Conservation (phyloP, 768 basidiomycete species). For the Lentinula sp. region DNA sequence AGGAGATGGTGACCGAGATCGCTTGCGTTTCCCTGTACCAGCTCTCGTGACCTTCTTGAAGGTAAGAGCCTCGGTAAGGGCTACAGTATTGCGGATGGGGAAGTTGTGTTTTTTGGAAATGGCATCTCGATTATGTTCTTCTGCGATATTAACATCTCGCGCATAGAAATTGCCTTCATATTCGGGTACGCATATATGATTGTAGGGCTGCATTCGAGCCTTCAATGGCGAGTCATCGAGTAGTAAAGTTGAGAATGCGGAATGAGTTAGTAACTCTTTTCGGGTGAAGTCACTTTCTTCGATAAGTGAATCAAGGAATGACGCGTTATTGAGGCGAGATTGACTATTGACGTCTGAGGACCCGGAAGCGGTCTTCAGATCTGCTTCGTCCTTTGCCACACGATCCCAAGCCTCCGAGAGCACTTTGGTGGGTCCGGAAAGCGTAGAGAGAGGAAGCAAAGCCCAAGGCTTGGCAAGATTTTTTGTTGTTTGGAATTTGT, state of each 20-base stretch:
- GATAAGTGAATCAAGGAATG: not conserved
- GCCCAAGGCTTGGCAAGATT: conserved; percentile 69
- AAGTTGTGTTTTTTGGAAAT: not conserved
- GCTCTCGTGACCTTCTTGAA: not conserved
- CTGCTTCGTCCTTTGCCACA: not conserved
- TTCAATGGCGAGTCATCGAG: conserved; percentile 22
- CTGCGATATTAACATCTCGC: conserved; percentile 7
- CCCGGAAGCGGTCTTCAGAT: not conserved
- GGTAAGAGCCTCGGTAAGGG: not conserved
- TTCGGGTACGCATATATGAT: conserved; percentile 53
- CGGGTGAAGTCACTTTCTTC: not conserved
- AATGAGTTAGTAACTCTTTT: not conserved
- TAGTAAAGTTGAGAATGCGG: conserved; percentile 7
- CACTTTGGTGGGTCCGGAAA: conserved; percentile 7
- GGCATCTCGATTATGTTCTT: not conserved
- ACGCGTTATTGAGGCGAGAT: not conserved
- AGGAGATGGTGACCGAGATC: not conserved
- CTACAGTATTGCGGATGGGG: too few species aligned
- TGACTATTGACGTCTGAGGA: not conserved
- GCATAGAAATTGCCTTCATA: conserved; percentile 28
- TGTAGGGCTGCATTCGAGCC: conserved; percentile 42
- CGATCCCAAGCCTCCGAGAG: conserved; percentile 3
- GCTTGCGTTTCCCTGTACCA: not conserved
- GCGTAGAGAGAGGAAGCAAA: conserved; percentile 16
- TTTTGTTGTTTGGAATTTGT: conserved; percentile 60